Percentiles rank a stretch among this genome's conserved stretches.
Conservation (phyloP, 768 basidiomycete species). For the Mycena belliarum region DNA sequence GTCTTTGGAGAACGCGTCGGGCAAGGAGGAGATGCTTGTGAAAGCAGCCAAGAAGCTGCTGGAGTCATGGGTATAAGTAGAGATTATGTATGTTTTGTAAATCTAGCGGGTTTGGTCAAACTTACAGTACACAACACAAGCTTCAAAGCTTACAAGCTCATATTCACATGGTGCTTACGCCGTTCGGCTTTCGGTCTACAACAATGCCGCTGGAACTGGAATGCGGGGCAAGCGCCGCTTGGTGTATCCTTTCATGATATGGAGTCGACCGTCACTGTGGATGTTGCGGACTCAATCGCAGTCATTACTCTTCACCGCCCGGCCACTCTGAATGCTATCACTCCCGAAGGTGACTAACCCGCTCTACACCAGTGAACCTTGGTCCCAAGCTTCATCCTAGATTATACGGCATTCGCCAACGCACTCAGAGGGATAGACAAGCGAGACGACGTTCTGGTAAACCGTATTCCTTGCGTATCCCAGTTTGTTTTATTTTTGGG, state of each 20-base stretch:
- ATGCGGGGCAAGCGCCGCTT: neutral
- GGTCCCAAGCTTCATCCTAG: conserved; percentile 32
- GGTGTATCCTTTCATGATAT: neutral
- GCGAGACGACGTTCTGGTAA: conserved; percentile 60
- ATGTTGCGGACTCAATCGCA: conserved; percentile 31
- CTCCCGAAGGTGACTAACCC: conserved; percentile 42
- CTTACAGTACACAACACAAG: too few relatives aligned
- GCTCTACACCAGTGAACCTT: neutral
- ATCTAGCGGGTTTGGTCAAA: too few relatives aligned
- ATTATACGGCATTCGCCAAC: conserved; percentile 63
- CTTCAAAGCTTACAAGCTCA: too few relatives aligned
- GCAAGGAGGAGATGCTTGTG: conserved; percentile 38
- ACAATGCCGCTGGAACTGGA: too few relatives aligned
- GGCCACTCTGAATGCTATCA: conserved; percentile 59
- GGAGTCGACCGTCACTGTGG: neutral
- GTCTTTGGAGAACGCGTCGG: conserved; percentile 27
- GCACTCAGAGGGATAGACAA: conserved; percentile 58
- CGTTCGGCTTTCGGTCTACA: neutral
- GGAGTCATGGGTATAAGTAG: conserved; percentile 38
- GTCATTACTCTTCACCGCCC: conserved; percentile 70
- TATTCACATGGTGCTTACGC: too few relatives aligned
- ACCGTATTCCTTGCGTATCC: too few relatives aligned
- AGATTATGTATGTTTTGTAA: neutral
- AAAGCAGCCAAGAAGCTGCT: conserved; percentile 42
- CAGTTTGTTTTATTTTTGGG: too few relatives aligned